Percentiles rank a stretch among this genome's conserved stretches.
Conservation (phyloP, 805 yeast genomes). For the Wickerhamiella azymoides region DNA sequence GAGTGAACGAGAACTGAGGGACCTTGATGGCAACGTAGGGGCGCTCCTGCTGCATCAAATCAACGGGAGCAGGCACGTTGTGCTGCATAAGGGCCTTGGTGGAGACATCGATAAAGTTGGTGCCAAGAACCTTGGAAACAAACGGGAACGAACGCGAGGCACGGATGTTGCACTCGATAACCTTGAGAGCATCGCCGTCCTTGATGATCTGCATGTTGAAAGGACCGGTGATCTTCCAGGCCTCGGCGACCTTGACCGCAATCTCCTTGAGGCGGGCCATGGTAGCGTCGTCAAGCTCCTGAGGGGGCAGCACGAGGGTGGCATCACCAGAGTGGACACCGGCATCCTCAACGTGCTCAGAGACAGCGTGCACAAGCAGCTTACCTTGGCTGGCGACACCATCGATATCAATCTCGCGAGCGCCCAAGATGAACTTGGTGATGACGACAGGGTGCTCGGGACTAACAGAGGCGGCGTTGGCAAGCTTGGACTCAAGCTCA, state of each 20-base stretch:
- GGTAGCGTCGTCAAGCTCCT: slow-evolving; percentile 48
- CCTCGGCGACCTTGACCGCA: slow-evolving; percentile 85
- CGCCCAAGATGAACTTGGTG: slow-evolving; percentile 89
- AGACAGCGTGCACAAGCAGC: slow-evolving; percentile 85
- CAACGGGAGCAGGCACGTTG: slow-evolving; percentile 61
- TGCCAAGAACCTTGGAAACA: slow-evolving; percentile 91
- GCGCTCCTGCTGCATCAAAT: slow-evolving; percentile 65
- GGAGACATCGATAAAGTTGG: slow-evolving; percentile 89
- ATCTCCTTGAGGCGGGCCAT: slow-evolving; percentile 68
- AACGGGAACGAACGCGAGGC: slow-evolving; percentile 99
- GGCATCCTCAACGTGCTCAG: slow-evolving; percentile 97
- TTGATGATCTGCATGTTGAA: slow-evolving; percentile 98
- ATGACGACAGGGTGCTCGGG: slow-evolving; percentile 96
- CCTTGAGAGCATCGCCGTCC: slow-evolving; percentile 87
- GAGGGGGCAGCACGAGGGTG: slow-evolving; percentile 88
- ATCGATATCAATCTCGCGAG: slow-evolving; percentile 93
- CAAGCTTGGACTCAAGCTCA: slow-evolving; percentile 70
- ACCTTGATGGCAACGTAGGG: slow-evolving; percentile 91
- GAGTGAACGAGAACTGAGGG: slow-evolving; percentile 96
- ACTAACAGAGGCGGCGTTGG: slow-evolving; percentile 82
- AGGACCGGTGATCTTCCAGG: slow-evolving; percentile 95
- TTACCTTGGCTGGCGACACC: slow-evolving; percentile 86
- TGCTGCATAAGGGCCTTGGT: slow-evolving; percentile 70
- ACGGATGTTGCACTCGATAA: slow-evolving; percentile 95
- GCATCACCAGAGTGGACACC: slow-evolving; percentile 99